These are phyloP conservation scores for Rosa lucieae DNA, from an alignment of 306 rosid genomes.

Conservation along the genomic window DNA sequence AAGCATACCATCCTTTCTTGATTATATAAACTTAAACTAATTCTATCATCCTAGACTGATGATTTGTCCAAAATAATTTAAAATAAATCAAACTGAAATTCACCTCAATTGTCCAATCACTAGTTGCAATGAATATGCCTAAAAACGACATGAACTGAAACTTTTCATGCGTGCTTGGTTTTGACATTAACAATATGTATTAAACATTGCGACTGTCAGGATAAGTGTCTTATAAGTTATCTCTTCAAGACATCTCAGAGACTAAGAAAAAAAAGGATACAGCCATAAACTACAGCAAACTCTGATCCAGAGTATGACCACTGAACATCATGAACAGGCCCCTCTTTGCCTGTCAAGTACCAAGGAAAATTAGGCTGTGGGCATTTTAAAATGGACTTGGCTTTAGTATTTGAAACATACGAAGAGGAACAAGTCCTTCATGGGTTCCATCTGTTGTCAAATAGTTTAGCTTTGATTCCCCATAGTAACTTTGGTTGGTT, in stretches of 20 bases:
- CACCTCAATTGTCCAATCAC: neutral
- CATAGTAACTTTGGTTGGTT: slow-evolving; percentile 96
- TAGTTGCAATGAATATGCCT: neutral
- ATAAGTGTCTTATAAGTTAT: neutral
- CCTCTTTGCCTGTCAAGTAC: slow-evolving; percentile 86
- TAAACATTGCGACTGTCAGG: neutral
- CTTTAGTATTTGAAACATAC: slow-evolving; percentile 45
- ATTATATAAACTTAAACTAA: neutral
- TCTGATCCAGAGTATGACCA: slow-evolving; percentile 84
- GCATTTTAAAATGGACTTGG: neutral
- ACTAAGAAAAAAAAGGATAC: slow-evolving; percentile 61
- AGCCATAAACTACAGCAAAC: slow-evolving; percentile 91
- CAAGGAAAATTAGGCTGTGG: slow-evolving; percentile 14
- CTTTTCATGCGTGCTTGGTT: neutral
- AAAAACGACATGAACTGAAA: neutral
- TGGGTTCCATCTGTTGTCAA: slow-evolving; percentile 79
- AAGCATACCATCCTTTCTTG: neutral
- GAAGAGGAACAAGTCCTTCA: slow-evolving; percentile 91
- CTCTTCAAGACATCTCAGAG: slow-evolving; percentile 17
- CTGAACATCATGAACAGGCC: slow-evolving; percentile 94
- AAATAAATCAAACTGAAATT: neutral
- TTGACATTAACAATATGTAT: neutral
- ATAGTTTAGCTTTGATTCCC: slow-evolving; percentile 88
- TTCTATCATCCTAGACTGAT: neutral
- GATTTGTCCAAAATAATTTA: neutral